Conservation (phyloP, 805 yeast genomes). For the Maudiozyma barnettii region DNA sequence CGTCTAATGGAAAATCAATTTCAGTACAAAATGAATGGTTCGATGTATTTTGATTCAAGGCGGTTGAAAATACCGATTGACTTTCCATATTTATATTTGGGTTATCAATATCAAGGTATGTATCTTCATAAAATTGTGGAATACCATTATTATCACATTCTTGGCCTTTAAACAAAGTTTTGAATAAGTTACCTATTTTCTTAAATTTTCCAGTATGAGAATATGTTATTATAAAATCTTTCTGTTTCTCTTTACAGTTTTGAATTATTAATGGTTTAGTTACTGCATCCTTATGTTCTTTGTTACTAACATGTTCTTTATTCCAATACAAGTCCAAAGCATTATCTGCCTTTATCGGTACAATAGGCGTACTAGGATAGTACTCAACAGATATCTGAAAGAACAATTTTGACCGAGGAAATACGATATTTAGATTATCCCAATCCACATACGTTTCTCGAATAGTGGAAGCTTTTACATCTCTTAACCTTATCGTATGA, state of each 20-base stretch:
- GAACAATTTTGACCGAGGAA: background rate
- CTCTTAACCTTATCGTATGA: background rate
- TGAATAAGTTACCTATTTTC: no score
- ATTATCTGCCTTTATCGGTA: no score
- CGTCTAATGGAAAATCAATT: background rate
- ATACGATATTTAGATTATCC: conserved; percentile 5
- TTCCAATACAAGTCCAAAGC: no score
- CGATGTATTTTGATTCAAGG: background rate
- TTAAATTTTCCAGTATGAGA: no score
- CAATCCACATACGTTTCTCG: conserved; percentile 8
- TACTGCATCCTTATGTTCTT: no score
- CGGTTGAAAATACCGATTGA: background rate
- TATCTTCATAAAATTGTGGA: background rate
- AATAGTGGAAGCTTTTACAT: background rate
- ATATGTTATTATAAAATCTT: no score
- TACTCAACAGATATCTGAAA: conserved; percentile 9
- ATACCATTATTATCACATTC: background rate
- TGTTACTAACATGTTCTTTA: background rate
- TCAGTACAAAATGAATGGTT: background rate
- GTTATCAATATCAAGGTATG: background rate
- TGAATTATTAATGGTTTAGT: no score
- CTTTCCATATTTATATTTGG: background rate
- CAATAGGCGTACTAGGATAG: conserved; percentile 10
- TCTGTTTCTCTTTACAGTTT: no score
- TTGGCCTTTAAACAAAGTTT: no score